Base-by-base conservation (phyloP, 352 stramenopile genomes). In the Peronospora tabacina region DNA sequence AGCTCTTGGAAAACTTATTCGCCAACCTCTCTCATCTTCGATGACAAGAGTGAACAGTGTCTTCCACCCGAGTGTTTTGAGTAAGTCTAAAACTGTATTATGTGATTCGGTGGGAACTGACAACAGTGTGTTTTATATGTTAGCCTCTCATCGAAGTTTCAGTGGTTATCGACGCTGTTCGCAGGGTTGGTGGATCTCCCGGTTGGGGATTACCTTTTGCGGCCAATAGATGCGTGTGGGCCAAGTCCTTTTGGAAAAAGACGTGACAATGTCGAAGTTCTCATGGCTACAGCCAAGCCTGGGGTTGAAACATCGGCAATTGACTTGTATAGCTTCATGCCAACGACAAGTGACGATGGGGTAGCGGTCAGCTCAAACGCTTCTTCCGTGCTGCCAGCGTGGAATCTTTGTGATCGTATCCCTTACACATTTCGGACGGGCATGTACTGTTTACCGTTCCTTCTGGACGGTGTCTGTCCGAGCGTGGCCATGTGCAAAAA, bases 371-470 rank as follows among this genome's bases (percentile, higher is more conserved):
- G 26, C 2, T 24, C 29, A 2, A 48, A 61, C 26, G 63, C 55
- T 16, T 50, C 36, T 13, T 33, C 39, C 8, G 44, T 55, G 12
- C 30, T 78, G 16, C 77, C 75, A 9, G 52, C 50, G 12, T 90
- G 78, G 45, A 72, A 70, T 49, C 52, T 78, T 9, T 41, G 39
- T 0, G 44, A 75, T 20, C 67, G 70, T 8, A 72, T 75, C 16
- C 73, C 75, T 22, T 87, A 84, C 55, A 84, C 69, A 5, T 86
- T 62, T 30, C 65, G 63, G 12, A 82, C 72, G 0, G 71, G 66
- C 11, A 76, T 57, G 29, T 81, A 80, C 52, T 89, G 78, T 24
- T 9, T 46, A 5, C 45, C 64, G 5, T 87, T 85, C 37, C 68
- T 86, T 12, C 35, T 71, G 22, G 52, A 72, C 10, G 70, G 61